Evolutionary conservation across 345 rosid genomes (phyloP).

Genomic region (Eutrema heterophyllum): DNA sequence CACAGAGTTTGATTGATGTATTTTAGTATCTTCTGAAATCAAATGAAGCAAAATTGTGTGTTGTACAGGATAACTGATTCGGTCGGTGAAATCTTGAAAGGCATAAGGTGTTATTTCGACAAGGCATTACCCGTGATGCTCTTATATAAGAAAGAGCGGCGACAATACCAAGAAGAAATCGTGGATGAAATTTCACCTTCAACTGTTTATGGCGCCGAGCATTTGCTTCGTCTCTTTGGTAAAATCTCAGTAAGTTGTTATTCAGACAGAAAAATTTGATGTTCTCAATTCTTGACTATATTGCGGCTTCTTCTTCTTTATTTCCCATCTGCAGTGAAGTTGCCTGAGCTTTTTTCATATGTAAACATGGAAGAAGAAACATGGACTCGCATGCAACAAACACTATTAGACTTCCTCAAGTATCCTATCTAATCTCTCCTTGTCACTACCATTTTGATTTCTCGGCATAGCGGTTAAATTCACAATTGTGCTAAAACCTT

Average conservation of each 20-base stretch:
- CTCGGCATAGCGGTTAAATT: neutral
- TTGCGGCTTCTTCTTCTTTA: neutral
- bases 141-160: slow-evolving; percentile 80
- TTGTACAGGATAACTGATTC: slow-evolving; percentile 57
- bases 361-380: slow-evolving; percentile 93
- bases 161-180: slow-evolving; percentile 54
- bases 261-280: neutral
- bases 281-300: neutral
- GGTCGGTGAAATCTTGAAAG: slow-evolving; percentile 63
- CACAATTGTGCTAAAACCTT: neutral
- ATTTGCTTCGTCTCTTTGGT: slow-evolving; percentile 81
- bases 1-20: neutral
- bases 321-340: slow-evolving; percentile 57
- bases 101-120: slow-evolving; percentile 78
- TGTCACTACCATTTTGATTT: neutral
- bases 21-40: neutral
- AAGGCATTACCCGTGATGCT: slow-evolving; percentile 82
- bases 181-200: slow-evolving; percentile 58
- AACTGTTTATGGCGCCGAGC: slow-evolving; percentile 74
- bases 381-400: slow-evolving; percentile 70
- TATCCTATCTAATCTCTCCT: slow-evolving; percentile 17
- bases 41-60: neutral
- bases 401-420: slow-evolving; percentile 82
- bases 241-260: neutral
- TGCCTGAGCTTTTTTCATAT: slow-evolving; percentile 83